These are phyloP conservation scores for Diaporthe ampelina DNA, from an alignment of 2,329 filamentous ascomycete species.

Conservation along the genomic window DNA sequence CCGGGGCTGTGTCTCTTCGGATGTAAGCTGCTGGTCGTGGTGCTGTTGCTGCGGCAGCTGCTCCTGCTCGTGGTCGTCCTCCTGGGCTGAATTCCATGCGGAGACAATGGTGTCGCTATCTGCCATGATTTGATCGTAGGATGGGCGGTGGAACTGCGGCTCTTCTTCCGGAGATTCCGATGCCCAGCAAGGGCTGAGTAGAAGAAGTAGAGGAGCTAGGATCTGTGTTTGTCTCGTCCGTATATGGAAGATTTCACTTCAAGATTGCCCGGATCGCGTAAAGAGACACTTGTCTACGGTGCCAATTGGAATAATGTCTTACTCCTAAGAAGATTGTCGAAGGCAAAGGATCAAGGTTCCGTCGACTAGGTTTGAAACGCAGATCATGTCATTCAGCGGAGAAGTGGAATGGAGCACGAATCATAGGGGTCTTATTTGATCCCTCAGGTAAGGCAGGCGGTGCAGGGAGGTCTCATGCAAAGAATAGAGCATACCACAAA, in stretches of 20 bases:
- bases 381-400: slow-evolving; percentile 10
- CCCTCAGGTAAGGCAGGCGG: not conserved
- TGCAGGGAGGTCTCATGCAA: slow-evolving; percentile 7
- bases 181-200: not conserved
- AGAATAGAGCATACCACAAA: not conserved
- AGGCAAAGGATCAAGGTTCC: not conserved
- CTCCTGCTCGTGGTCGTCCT: not conserved
- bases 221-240: not conserved
- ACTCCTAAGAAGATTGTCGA: not conserved
- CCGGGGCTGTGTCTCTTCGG: not conserved
- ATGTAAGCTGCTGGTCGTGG: not conserved
- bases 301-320: not conserved
- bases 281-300: not conserved
- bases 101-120: not conserved
- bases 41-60: not conserved
- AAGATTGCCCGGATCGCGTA: not conserved
- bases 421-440: not conserved
- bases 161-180: not conserved
- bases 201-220: not conserved
- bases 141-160: not conserved
- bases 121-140: not conserved
- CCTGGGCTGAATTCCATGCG: not conserved
- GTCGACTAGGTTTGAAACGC: not conserved
- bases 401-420: not conserved
- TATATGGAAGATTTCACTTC: not conserved